A percentile compares a stretch with the other conserved stretches of the same genome.
Conservation (phyloP, 805 yeast species). For the Kodamaea fukazawae region DNA sequence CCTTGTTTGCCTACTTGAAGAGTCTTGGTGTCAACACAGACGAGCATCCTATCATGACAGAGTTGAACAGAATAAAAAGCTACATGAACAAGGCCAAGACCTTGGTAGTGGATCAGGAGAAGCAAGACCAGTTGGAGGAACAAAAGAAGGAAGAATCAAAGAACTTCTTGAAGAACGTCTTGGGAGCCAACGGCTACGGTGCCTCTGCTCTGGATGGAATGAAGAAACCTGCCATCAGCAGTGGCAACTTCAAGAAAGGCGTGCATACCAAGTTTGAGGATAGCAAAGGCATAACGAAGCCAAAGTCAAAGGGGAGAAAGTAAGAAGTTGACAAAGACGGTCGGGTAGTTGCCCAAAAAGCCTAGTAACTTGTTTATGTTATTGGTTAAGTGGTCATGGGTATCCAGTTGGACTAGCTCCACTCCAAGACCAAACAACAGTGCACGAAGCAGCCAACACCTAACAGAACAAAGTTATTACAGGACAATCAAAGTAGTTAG, state of each 20-base stretch:
- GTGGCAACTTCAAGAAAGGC: slow-evolving; percentile 46
- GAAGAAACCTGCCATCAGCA: slow-evolving; percentile 51
- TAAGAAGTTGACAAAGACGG: too few species aligned
- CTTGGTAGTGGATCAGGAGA: slow-evolving; percentile 23
- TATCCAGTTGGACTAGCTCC: too few species aligned
- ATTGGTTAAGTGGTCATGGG: too few species aligned
- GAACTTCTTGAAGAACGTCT: slow-evolving; percentile 44
- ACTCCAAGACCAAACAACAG: too few species aligned
- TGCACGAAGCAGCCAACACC: too few species aligned
- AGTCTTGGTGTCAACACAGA: slow-evolving; percentile 55
- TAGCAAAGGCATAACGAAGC: slow-evolving; percentile 3
- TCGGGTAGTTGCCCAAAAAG: too few species aligned
- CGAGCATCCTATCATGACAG: slow-evolving; percentile 63
- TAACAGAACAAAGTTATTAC: too few species aligned
- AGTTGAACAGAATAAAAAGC: slow-evolving; percentile 61
- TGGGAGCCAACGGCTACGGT: slow-evolving; percentile 37
- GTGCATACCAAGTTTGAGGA: slow-evolving; percentile 50
- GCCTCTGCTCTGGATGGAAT: slow-evolving; percentile 26
- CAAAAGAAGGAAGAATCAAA: slow-evolving; percentile 39
- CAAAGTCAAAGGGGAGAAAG: slow-evolving; percentile 1
- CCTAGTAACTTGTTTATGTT: too few species aligned
- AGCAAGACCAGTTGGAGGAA: slow-evolving; percentile 19
- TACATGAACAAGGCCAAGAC: slow-evolving; percentile 60
- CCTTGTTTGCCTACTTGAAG: slow-evolving; percentile 59
- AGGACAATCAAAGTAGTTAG: too few species aligned